Conservation (phyloP, 129 eudicot species). For the Pulicaria dysenterica region DNA sequence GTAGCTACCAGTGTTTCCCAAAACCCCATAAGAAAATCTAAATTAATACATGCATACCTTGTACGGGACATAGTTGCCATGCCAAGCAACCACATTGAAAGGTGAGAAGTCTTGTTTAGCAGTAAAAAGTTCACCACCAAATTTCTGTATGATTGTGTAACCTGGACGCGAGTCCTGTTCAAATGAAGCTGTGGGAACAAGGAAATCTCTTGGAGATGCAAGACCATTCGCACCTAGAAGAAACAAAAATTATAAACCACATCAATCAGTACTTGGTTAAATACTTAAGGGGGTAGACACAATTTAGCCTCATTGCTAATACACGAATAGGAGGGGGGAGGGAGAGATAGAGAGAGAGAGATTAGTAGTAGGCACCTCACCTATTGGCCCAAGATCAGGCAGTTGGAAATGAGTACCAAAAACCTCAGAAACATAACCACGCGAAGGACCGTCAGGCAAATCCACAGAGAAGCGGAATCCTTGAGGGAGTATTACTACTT, state of each 20-base stretch:
- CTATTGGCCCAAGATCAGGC: constrained; percentile 98
- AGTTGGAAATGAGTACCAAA: constrained; percentile 94
- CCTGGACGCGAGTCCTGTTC: constrained; percentile 64
- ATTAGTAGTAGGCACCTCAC: constrained; percentile 55
- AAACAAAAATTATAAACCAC: constrained; percentile 3
- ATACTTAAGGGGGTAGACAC: background rate
- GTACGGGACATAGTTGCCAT: constrained; percentile 94
- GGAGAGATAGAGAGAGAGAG: no score
- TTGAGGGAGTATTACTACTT: constrained; percentile 78
- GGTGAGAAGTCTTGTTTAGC: constrained; percentile 99
- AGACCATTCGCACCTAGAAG: constrained; percentile 94
- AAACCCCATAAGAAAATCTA: background rate
- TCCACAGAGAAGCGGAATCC: constrained; percentile 81
- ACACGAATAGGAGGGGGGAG: background rate
- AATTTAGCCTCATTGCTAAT: background rate
- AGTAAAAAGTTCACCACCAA: constrained; percentile 94
- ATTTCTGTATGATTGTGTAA: constrained; percentile 79
- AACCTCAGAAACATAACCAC: constrained; percentile 94
- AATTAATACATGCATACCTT: constrained; percentile 51
- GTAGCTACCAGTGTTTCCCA: background rate
- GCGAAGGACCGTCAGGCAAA: constrained; percentile 93
- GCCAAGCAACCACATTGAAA: constrained; percentile 98
- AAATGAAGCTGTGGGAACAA: constrained; percentile 81
- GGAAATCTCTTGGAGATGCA: constrained; percentile 90
- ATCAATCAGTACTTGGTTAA: constrained; percentile 4